Evolutionary conservation across 1,139 yeast genomes (phyloP), one percentile per base, ranked within the genome.

Genomic region (Yamadazyma pseudoaaseri): DNA sequence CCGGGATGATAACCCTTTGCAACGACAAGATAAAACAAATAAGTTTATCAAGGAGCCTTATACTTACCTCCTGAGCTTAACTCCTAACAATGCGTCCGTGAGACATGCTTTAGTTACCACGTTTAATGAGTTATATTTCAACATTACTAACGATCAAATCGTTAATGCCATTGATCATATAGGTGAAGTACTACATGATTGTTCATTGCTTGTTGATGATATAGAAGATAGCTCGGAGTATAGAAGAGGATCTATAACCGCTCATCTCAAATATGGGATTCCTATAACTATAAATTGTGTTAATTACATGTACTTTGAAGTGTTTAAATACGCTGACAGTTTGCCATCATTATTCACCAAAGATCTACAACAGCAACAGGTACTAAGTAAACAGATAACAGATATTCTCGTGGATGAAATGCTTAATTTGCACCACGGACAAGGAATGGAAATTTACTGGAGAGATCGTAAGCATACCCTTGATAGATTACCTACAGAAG

Each of bases 391-490:
- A 12, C 29, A 33, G 17, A 31, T 41, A 3, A 56, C 65, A 29
- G 45, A 53, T 16, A 65, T 78, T 1, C 69, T 79, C 40, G 65
- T 75, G 38, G 84, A 82, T 36, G 96, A 89, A 49, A 69, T 89
- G 77, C 58, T 85, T 33, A 80, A 83, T 47, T 61, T 90, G 38
- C 97, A 89, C 54, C 70, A 84, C 31, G 97, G 97, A 2, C 97
- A 89, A 61, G 95, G 96, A 0, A 61, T 83, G 38, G 97, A 89
- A 48, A 70, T 89, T 15, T 82, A 80, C 56, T 89, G 97, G 96
- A 66, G 97, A 42, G 96, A 89, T 42, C 30, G 36, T 9, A 42
- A 45, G 26, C 17, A 18, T 1, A 18, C 29, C 4, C 35, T 38
- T n/a, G 57, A 58, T 1, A 3, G 5, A 1, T 69, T 87, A 27